Evolutionary conservation across 1,284 basidiomycete genomes (phyloP).

Genomic region (Kwoniella shivajii): DNA sequence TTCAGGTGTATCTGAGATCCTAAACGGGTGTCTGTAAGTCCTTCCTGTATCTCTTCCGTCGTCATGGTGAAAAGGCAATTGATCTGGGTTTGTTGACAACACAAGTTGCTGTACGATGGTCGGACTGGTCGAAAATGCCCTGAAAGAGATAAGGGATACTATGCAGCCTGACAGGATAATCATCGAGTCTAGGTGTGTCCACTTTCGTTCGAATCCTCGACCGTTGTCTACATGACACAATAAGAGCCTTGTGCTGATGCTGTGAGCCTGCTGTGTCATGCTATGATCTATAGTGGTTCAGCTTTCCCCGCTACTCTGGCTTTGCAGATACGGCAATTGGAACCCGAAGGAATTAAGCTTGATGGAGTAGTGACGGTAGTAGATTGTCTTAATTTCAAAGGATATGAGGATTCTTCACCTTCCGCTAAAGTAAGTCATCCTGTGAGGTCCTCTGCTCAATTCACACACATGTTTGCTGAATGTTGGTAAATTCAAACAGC

Average conservation of each 20-base stretch:
- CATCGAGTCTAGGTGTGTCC: slow-evolving; percentile 81
- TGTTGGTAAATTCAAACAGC: slow-evolving; percentile 44
- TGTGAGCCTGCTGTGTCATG: not conserved
- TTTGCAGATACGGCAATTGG: slow-evolving; percentile 85
- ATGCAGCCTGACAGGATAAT: slow-evolving; percentile 83
- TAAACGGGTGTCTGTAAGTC: slow-evolving; percentile 85
- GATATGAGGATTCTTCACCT: slow-evolving; percentile 84
- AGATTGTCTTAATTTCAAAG: slow-evolving; percentile 80
- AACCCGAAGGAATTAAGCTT: slow-evolving; percentile 72
- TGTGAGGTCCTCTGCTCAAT: not conserved
- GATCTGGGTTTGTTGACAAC: not conserved
- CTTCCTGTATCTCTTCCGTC: not conserved
- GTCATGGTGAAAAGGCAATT: not conserved
- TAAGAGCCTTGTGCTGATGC: not conserved
- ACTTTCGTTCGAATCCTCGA: too few species aligned
- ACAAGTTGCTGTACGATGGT: slow-evolving; percentile 84
- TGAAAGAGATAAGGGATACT: slow-evolving; percentile 84
- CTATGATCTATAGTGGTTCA: slow-evolving; percentile 64
- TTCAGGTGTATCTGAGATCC: slow-evolving; percentile 81
- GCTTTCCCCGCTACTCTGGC: slow-evolving; percentile 75
- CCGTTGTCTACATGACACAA: not conserved
- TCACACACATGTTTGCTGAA: not conserved
- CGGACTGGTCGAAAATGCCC: slow-evolving; percentile 84
- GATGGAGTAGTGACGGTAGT: slow-evolving; percentile 87
- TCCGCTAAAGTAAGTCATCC: slow-evolving; percentile 65